Percentiles rank a stretch among this genome's conserved stretches.
These are phyloP conservation scores for Dionaea muscipula DNA, from an alignment of 179 eudicot species.

Conservation along the genomic window DNA sequence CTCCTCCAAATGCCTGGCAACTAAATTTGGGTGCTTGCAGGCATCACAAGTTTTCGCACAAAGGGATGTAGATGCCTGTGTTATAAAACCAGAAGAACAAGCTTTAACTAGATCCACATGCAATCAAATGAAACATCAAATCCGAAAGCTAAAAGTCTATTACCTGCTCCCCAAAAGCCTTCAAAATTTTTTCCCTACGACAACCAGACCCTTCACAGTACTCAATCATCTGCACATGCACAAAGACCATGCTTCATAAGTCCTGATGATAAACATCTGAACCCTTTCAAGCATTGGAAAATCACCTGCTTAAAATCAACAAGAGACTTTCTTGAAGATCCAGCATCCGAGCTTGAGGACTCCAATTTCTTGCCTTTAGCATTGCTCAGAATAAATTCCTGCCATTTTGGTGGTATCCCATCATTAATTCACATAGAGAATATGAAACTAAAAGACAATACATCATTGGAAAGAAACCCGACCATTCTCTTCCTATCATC, in stretches of 20 bases:
- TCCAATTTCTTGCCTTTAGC: slow-evolving; percentile 54
- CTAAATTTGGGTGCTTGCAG: slow-evolving; percentile 67
- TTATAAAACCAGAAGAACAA: slow-evolving; percentile 6
- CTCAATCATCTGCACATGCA: slow-evolving; percentile 55
- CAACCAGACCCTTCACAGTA: slow-evolving; percentile 76
- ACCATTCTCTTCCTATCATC: slow-evolving; percentile 92
- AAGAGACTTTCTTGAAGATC: slow-evolving; percentile 51
- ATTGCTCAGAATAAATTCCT: slow-evolving; percentile 67
- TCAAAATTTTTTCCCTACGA: slow-evolving; percentile 72
- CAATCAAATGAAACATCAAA: neutral
- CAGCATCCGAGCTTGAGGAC: slow-evolving; percentile 34
- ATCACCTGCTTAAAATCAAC: slow-evolving; percentile 63
- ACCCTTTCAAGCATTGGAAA: slow-evolving; percentile 7
- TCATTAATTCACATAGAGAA: neutral
- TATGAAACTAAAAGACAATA: neutral
- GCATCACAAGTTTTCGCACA: slow-evolving; percentile 76
- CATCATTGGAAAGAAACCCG: slow-evolving; percentile 9
- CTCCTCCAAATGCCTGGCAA: slow-evolving; percentile 56
- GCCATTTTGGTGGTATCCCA: slow-evolving; percentile 2
- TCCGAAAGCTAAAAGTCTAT: neutral
- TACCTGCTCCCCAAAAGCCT: slow-evolving; percentile 88
- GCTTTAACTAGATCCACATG: neutral
- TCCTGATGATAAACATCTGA: neutral
- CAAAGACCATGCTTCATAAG: neutral
- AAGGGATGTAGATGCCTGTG: slow-evolving; percentile 49